Base-by-base conservation (phyloP, 2,329 filamentous ascomycete species). In the Hypoxylon sp. region DNA sequence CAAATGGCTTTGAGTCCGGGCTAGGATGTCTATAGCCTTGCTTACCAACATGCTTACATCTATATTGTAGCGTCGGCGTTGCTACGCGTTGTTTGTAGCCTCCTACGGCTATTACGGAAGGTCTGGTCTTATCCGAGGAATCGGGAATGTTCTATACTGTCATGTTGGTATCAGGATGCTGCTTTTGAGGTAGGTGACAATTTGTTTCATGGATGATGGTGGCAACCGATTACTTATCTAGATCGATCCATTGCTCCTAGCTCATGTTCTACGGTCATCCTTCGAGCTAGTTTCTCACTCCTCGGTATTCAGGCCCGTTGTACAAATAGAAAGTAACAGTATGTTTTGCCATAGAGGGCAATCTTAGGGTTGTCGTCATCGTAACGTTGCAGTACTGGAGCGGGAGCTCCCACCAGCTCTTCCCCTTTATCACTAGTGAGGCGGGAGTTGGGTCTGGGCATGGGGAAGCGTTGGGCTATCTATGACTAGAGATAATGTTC, bases 301-400 rank as follows among this genome's bases (percentile, higher is more conserved):
- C 48, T 62, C 54, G 54, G 48, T 27, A 42, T 50, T 51, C 46
- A 54, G 21, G 19, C 19, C 42, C 53, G 50, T 46, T 62, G 54
- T 52, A 51, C 21, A 53, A 32, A 31, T 8, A 68, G 50, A 47
- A 29, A 57, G 53, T 67, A 60, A 44, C 54, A 55, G 24, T 52
- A 31, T 56, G 17, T 51, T 21, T 47, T 21, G 21, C 60, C 24
- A 35, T 48, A 59, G 37, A n/a, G 51, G 31, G 21, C 51, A 58
- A 51, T 62, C 17, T 67, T 39, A 21, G 19, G 24, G 21, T 19
- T 65, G 19, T 56, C 50, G 48, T 60, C 59, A 54, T 61, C 60
- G 70, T 72, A 72, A 72, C 70, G 70, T 72, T 72, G 70, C 70
- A 72, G 21, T 32, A 39, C 35, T 56, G n/a, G 37, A 35, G 50